Conservation (phyloP, 2,329 filamentous ascomycete species). For the Diaporthe sp. region DNA sequence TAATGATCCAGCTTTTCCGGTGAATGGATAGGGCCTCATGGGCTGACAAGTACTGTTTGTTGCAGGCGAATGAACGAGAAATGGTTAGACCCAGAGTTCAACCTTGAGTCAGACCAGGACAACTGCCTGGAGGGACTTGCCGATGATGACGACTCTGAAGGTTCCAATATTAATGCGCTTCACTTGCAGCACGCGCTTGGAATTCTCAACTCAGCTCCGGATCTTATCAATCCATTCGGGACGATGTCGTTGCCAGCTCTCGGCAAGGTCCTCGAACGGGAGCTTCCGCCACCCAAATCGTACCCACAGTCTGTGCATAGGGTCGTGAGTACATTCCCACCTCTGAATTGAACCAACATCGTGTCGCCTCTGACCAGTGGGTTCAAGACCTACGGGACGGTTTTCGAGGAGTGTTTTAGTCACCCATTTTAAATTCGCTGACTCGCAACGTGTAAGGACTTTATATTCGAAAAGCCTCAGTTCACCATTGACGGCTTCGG, state of each 20-base stretch:
- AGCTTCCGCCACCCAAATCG: not conserved
- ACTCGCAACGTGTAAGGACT: slow-evolving; percentile 47
- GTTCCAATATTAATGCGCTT: not conserved
- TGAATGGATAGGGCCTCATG: too few relatives aligned
- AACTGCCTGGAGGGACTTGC: slow-evolving; percentile 56
- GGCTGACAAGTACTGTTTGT: not conserved
- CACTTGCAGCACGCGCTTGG: not conserved
- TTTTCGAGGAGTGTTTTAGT: not conserved
- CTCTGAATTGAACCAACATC: fast-evolving
- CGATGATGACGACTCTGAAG: not conserved
- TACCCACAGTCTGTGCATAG: slow-evolving; percentile 55
- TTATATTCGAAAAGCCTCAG: slow-evolving; percentile 58
- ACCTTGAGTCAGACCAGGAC: slow-evolving; percentile 55
- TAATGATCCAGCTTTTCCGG: too few relatives aligned
- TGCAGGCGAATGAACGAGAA: slow-evolving; percentile 57
- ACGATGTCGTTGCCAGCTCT: not conserved
- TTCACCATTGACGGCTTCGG: slow-evolving; percentile 58
- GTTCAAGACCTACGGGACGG: not conserved
- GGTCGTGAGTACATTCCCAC: slow-evolving; percentile 41
- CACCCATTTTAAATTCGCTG: too few relatives aligned
- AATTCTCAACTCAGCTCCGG: not conserved
- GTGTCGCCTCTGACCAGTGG: too few relatives aligned
- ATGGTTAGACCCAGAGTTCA: slow-evolving; percentile 60
- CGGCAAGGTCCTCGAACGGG: not conserved
- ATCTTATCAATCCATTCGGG: not conserved